Evolutionary conservation across 352 stramenopile species (phyloP).

Genomic region (Phytophthora pseudosyringae): DNA sequence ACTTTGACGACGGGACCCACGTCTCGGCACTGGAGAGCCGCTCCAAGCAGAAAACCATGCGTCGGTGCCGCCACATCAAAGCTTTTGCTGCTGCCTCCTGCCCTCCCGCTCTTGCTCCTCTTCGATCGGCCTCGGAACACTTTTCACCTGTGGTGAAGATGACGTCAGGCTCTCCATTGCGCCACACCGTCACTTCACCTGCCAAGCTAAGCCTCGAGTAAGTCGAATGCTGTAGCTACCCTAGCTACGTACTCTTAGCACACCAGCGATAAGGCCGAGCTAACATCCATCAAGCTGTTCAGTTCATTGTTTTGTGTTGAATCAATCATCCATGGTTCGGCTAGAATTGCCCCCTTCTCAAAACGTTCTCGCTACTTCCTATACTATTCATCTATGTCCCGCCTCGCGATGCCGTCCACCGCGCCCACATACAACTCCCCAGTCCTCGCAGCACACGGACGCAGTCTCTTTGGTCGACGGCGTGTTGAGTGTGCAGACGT

Average conservation of each 20-base stretch:
- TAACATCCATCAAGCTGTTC: slow-evolving; percentile 37
- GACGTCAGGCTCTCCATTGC: slow-evolving; percentile 24
- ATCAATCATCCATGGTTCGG: slow-evolving; percentile 29
- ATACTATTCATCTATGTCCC: slow-evolving; percentile 53
- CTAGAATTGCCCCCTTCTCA: slow-evolving; percentile 26
- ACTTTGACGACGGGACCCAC: slow-evolving; percentile 69
- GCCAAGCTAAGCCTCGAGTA: slow-evolving; percentile 33
- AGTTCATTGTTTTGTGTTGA: slow-evolving; percentile 42
- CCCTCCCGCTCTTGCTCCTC: slow-evolving; percentile 18
- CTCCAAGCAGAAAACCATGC: slow-evolving; percentile 64
- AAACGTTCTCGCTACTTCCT: slow-evolving; percentile 40
- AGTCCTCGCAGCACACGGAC: neutral
- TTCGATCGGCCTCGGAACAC: slow-evolving; percentile 24
- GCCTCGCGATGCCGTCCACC: slow-evolving; percentile 5
- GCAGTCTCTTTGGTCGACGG: too few relatives aligned
- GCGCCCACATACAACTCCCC: slow-evolving; percentile 5
- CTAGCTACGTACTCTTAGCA: neutral
- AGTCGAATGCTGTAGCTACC: neutral
- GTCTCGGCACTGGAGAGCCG: slow-evolving; percentile 59
- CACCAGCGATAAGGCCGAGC: slow-evolving; percentile 7
- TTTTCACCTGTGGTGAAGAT: slow-evolving; percentile 17
- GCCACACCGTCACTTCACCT: slow-evolving; percentile 29
- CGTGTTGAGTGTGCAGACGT: too few relatives aligned
- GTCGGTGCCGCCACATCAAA: slow-evolving; percentile 64
- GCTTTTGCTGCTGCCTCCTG: slow-evolving; percentile 42